These are phyloP conservation scores for Rubia tinctorum DNA, from an alignment of 305 asterid species.

Conservation along the genomic window DNA sequence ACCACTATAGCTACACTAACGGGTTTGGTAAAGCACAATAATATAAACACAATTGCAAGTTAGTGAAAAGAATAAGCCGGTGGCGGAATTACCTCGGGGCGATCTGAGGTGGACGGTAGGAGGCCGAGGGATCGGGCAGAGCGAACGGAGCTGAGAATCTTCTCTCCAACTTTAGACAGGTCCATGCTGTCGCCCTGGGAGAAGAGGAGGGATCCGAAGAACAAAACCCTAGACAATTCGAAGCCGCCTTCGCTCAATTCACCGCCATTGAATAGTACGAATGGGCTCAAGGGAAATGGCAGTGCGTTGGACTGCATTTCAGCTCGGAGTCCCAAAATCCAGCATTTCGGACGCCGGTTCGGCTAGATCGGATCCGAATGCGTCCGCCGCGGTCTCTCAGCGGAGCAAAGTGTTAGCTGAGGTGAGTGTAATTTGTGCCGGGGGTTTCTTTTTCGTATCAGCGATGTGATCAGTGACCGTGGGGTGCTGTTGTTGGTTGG, in stretches of 20 bases:
- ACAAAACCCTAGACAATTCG: slow-evolving; percentile 82
- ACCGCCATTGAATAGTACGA: slow-evolving; percentile 69
- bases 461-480: neutral
- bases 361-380: slow-evolving; percentile 21
- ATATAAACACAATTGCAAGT: neutral
- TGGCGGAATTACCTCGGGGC: slow-evolving; percentile 65
- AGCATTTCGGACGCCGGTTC: slow-evolving; percentile 17
- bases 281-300: slow-evolving; percentile 79
- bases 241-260: slow-evolving; percentile 81
- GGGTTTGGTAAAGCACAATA: neutral
- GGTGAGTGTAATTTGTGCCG: neutral
- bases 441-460: slow-evolving; percentile 9
- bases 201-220: slow-evolving; percentile 92
- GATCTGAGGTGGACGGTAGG: slow-evolving; percentile 67
- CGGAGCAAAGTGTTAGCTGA: neutral
- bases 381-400: neutral
- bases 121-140: slow-evolving; percentile 98
- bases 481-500: neutral
- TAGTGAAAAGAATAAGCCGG: neutral
- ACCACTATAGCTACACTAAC: neutral
- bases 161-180: slow-evolving; percentile 95
- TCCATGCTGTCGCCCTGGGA: slow-evolving; percentile 89
- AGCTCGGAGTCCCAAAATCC: slow-evolving; percentile 35
- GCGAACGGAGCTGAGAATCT: slow-evolving; percentile 96
- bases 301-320: slow-evolving; percentile 91